phyloP scores from a whole-genome alignment of 305 asterid genomes.

The Rubia peregrina region DNA sequence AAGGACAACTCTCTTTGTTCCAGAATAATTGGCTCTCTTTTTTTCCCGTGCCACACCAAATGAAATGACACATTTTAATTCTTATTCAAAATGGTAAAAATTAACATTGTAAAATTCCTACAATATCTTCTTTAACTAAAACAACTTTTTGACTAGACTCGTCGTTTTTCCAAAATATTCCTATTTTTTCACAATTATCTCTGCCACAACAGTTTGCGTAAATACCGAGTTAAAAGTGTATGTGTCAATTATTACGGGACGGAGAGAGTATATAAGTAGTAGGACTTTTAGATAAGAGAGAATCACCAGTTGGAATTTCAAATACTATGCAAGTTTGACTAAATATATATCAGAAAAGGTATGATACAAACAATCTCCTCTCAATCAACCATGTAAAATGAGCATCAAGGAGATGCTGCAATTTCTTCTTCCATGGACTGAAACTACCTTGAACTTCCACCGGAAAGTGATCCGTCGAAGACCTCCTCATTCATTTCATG shows the following conservation, averaged over 20 bases:
- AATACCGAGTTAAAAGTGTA: too few species aligned
- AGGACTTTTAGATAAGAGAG: not conserved
- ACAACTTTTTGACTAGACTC: too few species aligned
- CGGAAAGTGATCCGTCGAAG: slow-evolving; percentile 22
- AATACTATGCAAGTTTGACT: not conserved
- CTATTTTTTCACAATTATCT: too few species aligned
- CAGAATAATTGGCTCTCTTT: too few species aligned
- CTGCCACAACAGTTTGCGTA: too few species aligned
- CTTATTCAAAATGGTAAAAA: too few species aligned
- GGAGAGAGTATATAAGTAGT: not conserved
- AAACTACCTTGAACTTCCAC: slow-evolving; percentile 25
- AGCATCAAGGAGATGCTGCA: not conserved
- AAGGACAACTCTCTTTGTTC: not conserved
- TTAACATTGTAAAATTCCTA: too few species aligned
- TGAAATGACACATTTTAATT: too few species aligned
- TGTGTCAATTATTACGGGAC: too few species aligned
- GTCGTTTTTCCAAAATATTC: too few species aligned
- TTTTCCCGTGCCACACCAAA: too few species aligned
- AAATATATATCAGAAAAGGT: not conserved
- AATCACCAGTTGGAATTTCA: not conserved
- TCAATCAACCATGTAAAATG: not conserved
- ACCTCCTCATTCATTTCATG: slow-evolving; percentile 38
- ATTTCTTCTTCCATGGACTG: not conserved
- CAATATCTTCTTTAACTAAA: too few species aligned
- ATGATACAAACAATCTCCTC: not conserved